A percentile compares a stretch with the other conserved stretches of the same genome.
Evolutionary conservation across 495 filamentous ascomycete species (phyloP).

Genomic region (Penicillium robsamsonii): DNA sequence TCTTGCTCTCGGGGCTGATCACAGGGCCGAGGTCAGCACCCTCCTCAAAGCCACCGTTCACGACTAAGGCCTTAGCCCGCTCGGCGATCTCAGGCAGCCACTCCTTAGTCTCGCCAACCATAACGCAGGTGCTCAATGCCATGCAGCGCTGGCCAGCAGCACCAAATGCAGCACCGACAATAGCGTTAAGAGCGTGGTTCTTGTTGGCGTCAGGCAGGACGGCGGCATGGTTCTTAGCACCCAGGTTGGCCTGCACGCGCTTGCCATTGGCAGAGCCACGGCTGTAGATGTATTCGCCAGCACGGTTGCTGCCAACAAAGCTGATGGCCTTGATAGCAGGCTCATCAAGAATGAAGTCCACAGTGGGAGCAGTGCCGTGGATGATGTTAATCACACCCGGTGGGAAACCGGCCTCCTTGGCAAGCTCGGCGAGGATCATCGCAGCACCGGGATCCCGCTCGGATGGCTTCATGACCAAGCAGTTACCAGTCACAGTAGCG

Average conservation of each 20-base stretch:
- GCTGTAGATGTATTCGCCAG: conserved; percentile 93
- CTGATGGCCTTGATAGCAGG: conserved; percentile 96
- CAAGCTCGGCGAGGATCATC: conserved; percentile 95
- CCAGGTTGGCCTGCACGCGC: conserved; percentile 95
- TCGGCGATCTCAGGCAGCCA: conserved; percentile 93
- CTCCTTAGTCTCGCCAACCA: conserved; percentile 89
- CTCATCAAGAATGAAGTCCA: conserved; percentile 97
- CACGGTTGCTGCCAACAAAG: conserved; percentile 95
- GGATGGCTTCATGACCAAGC: conserved; percentile 91
- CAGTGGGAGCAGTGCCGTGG: conserved; percentile 85
- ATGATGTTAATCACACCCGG: conserved; percentile 92
- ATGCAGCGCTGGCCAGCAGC: conserved; percentile 97
- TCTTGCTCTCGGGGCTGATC: conserved; percentile 88
- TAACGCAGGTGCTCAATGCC: conserved; percentile 90
- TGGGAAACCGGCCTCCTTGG: conserved; percentile 88
- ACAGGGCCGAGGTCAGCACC: conserved; percentile 96
- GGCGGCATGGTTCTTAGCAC: conserved; percentile 97
- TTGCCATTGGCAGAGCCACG: conserved; percentile 89
- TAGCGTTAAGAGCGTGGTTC: conserved; percentile 93
- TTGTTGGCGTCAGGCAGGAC: conserved; percentile 97
- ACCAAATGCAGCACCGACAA: conserved; percentile 92
- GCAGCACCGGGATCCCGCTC: conserved; percentile 97
- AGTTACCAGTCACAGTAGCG: conserved; percentile 93
- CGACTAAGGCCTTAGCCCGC: conserved; percentile 81
- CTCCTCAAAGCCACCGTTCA: conserved; percentile 93